Conservation (phyloP, 768 basidiomycete genomes). For the Termitomyces sp. region DNA sequence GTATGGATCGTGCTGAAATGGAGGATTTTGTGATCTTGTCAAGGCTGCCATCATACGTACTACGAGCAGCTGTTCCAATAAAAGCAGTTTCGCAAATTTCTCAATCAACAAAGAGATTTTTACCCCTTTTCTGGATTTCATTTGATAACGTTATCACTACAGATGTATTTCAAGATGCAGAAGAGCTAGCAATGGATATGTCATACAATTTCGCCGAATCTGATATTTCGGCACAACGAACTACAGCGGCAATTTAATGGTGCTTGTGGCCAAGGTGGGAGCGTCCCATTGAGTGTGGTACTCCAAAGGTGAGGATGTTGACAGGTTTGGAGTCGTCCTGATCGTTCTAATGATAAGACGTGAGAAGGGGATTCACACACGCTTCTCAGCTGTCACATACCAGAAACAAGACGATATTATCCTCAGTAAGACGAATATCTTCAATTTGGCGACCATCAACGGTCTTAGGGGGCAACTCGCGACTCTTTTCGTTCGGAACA, state of each 20-base stretch:
- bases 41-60: no score
- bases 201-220: neutral
- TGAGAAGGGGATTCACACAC: neutral
- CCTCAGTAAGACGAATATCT: constrained; percentile 51
- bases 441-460: constrained; percentile 42
- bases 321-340: constrained; percentile 32
- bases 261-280: constrained; percentile 17
- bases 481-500: constrained; percentile 35
- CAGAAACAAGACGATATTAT: constrained; percentile 52
- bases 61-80: neutral
- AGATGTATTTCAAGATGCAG: neutral
- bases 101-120: neutral
- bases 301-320: constrained; percentile 44
- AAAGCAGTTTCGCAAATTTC: neutral
- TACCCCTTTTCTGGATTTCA: neutral
- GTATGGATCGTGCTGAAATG: constrained; percentile 61
- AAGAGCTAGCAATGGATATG: neutral
- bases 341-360: constrained; percentile 25
- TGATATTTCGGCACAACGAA: neutral
- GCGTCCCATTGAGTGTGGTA: constrained; percentile 17
- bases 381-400: constrained; percentile 26
- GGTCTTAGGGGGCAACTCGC: constrained; percentile 38
- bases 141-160: neutral
- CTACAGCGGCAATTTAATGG: neutral
- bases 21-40: constrained; percentile 13